These are phyloP conservation scores for Buddleja alternifolia DNA, from an alignment of 257 asterid genomes.

Conservation along the genomic window DNA sequence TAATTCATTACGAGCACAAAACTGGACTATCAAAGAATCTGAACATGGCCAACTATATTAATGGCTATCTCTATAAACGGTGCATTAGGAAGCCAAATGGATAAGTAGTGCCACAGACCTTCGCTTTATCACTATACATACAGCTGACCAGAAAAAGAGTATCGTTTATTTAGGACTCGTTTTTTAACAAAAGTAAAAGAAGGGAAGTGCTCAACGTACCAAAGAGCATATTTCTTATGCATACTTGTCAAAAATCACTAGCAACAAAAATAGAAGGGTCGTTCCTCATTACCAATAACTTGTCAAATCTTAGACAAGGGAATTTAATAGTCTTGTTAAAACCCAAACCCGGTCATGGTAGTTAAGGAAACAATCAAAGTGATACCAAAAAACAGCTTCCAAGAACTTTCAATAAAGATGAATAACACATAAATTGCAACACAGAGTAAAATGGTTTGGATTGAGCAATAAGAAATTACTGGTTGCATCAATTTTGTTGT, in stretches of 20 bases:
- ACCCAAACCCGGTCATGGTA: not conserved
- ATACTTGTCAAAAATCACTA: not conserved
- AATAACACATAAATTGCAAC: not conserved
- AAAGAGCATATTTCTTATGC: not conserved
- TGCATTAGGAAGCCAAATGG: not conserved
- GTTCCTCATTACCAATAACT: constrained; percentile 1
- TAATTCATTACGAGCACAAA: constrained; percentile 22
- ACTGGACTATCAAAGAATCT: constrained; percentile 15
- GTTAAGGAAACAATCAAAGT: not conserved
- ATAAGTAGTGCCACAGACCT: not conserved
- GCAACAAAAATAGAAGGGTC: not conserved
- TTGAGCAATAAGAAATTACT: not conserved
- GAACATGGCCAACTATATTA: constrained; percentile 8
- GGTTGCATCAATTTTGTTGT: not conserved
- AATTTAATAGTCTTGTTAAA: not conserved
- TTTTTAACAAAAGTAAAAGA: not conserved
- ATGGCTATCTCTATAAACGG: not conserved
- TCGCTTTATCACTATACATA: not conserved
- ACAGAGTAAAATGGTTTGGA: not conserved
- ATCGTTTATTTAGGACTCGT: too few species aligned
- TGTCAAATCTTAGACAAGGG: not conserved
- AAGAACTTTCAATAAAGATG: not conserved
- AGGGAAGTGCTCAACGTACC: not conserved
- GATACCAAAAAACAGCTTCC: constrained; percentile 4
- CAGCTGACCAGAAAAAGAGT: not conserved